Conservation (phyloP, 108 stramenopile genomes). For the Skeletonema marinoi region DNA sequence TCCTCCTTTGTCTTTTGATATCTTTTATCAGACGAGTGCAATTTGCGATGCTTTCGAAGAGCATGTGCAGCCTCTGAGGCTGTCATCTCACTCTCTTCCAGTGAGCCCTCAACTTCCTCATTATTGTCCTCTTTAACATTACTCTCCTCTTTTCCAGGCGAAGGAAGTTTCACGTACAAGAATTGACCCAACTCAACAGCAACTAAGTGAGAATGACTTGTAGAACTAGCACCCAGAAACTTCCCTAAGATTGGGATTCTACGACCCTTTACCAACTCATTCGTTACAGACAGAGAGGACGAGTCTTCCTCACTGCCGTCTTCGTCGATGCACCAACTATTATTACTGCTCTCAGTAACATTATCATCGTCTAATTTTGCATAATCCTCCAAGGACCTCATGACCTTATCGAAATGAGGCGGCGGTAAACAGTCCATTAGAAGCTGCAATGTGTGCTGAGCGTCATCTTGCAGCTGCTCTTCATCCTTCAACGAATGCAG, state of each 20-base stretch:
- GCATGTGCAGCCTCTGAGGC: slow-evolving; percentile 1
- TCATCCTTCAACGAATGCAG: slow-evolving; percentile 20
- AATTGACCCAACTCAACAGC: slow-evolving; percentile 46
- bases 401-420: slow-evolving; percentile 41
- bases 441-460: slow-evolving; percentile 25
- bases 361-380: slow-evolving; percentile 20
- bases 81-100: neutral
- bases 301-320: slow-evolving; percentile 8
- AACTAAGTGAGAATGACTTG: slow-evolving; percentile 49
- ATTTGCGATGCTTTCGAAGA: slow-evolving; percentile 14
- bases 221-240: slow-evolving; percentile 8
- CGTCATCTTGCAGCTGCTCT: slow-evolving; percentile 19
- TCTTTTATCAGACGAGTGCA: slow-evolving; percentile 25
- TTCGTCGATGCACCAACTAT: slow-evolving; percentile 11
- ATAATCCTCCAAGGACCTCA: slow-evolving; percentile 25
- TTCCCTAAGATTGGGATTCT: slow-evolving; percentile 26
- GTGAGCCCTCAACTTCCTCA: neutral
- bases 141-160: neutral
- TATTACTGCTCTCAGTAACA: neutral
- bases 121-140: neutral
- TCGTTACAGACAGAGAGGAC: neutral
- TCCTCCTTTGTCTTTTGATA: slow-evolving; percentile 27
- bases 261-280: slow-evolving; percentile 9
- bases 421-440: slow-evolving; percentile 28
- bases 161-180: slow-evolving; percentile 47